Evolutionary conservation across 768 basidiomycete species (phyloP).

Genomic region (Lentinula detonsa): DNA sequence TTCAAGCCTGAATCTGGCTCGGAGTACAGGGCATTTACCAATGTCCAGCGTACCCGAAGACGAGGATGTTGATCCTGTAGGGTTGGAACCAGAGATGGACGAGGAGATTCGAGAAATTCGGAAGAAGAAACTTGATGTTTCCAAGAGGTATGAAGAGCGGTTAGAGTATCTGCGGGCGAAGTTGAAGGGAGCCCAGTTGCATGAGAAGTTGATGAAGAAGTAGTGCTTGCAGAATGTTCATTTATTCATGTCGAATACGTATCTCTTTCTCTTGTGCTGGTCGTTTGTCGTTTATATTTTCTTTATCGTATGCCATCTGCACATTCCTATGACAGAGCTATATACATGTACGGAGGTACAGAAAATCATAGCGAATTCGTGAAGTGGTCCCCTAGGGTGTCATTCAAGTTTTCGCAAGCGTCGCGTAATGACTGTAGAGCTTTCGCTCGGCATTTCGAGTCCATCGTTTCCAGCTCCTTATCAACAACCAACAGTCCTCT

Average conservation of each 20-base stretch:
- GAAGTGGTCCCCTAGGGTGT: not conserved
- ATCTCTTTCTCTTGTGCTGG: not conserved
- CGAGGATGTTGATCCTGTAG: conserved; percentile 24
- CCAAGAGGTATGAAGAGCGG: conserved; percentile 64
- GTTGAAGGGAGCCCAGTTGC: conserved; percentile 77
- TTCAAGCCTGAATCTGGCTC: conserved; percentile 44
- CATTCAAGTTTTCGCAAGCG: not conserved
- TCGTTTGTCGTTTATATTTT: not conserved
- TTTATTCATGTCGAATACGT: not conserved
- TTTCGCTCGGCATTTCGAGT: not conserved
- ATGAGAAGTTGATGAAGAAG: conserved; percentile 72
- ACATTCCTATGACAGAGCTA: not conserved
- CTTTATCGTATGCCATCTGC: not conserved
- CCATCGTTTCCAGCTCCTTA: not conserved
- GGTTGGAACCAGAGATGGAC: conserved; percentile 30
- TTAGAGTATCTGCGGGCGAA: conserved; percentile 78
- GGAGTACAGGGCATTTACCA: conserved; percentile 42
- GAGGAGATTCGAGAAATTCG: conserved; percentile 67
- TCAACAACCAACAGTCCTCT: not conserved
- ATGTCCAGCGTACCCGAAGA: conserved; percentile 50
- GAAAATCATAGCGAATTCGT: not conserved
- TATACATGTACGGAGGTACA: not conserved
- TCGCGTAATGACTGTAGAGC: not conserved
- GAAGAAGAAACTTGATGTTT: conserved; percentile 63
- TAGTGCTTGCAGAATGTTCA: conserved; percentile 13